Percentiles rank a stretch among this genome's conserved stretches.
Evolutionary conservation across 257 asterid genomes (phyloP).

Genomic region (Thymus quinquecostatus): DNA sequence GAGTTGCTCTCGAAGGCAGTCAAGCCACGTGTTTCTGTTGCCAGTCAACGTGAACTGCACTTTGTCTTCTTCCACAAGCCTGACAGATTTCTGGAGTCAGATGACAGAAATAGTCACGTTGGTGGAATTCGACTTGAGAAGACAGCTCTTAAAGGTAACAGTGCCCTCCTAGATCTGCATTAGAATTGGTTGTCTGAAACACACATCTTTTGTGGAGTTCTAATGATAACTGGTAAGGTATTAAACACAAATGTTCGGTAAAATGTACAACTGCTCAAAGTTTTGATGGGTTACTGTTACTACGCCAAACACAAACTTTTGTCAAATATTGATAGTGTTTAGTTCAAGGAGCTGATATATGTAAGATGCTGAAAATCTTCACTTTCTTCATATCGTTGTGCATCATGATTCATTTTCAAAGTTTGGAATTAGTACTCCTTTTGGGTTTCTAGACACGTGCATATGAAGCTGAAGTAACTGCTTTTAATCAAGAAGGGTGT

Average conservation of each 20-base stretch:
- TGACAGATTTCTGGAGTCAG: slow-evolving; percentile 66
- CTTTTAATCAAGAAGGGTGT: neutral
- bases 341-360: neutral
- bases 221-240: neutral
- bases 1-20: slow-evolving; percentile 87
- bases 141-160: slow-evolving; percentile 70
- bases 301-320: neutral
- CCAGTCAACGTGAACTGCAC: slow-evolving; percentile 74
- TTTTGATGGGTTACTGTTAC: neutral
- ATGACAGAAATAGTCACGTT: slow-evolving; percentile 47
- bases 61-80: slow-evolving; percentile 88
- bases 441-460: neutral
- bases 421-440: neutral
- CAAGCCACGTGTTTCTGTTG: slow-evolving; percentile 37
- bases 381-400: neutral
- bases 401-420: neutral
- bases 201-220: slow-evolving; percentile 8
- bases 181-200: neutral
- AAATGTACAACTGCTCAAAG: neutral
- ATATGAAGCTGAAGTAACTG: slow-evolving; percentile 5
- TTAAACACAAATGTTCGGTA: neutral
- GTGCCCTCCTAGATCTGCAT: slow-evolving; percentile 3
- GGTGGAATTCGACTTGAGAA: slow-evolving; percentile 76
- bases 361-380: slow-evolving; percentile 1
- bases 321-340: slow-evolving; percentile 6